Evolutionary conservation across 345 rosid species (phyloP), one percentile per base, ranked within the genome.

Genomic region (Leavenworthia alabamica): DNA sequence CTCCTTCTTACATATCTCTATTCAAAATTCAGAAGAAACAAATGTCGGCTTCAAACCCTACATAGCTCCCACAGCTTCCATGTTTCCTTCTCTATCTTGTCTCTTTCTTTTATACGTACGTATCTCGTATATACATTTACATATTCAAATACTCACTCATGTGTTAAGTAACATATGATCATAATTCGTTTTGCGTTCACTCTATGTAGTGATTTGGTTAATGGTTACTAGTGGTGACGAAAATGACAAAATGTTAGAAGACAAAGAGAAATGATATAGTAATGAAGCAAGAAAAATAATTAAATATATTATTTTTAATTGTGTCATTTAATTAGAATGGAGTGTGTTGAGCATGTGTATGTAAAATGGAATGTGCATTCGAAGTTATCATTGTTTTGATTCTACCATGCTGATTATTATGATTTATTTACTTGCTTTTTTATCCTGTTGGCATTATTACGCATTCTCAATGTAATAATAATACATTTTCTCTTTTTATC

Each of bases 1-100:
- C 70, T 32, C 26, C 69, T 70, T 70, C 55, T 39, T 7, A 56
- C 62, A 47, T 14, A 55, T 63, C 74, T 62, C 64, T 64, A 63
- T 70, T 62, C 37, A 23, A 47, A 53, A 19, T 22, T 6, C 20
- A 50, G 13, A 31, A 32, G 53, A 47, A 61, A 37, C 16, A 37
- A 52, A 53, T 85, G 93, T 85, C 80, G 66, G 93, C 84, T 76
- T 72, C 35, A 67, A 75, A 64, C 85, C 93, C 85, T 69, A 80
- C 96, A 85, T 4, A 55, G 69, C 36, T 15, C 39, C 26, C 68
- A 50, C 88, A 75, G 88, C 69, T 73, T 67, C 83, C 52, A 63
- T 80, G 83, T 81, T 74, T 73, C 80, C 82, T 55, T 39, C 65
- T 36, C 47, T 35, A 48, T 45, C 14, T 17, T 29, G 46, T 65